Evolutionary conservation across 2,329 filamentous ascomycete species (phyloP).

Genomic region (Colletotrichum liaoningense): DNA sequence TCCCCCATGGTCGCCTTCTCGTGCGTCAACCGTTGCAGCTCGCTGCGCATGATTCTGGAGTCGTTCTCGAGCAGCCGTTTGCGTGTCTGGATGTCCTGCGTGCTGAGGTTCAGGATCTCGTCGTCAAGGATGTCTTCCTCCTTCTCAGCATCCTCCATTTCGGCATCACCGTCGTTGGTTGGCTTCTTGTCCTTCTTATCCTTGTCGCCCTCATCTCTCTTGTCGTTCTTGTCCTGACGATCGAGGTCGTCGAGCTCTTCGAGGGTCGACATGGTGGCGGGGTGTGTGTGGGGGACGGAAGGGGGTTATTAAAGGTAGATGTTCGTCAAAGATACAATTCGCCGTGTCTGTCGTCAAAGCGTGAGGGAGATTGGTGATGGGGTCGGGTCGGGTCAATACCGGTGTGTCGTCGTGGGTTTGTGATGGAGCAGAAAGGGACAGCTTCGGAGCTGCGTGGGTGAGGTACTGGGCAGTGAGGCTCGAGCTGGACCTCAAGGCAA

Average conservation of each 20-base stretch:
- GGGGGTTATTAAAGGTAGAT: slow-evolving; percentile 8
- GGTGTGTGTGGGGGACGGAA: slow-evolving; percentile 1
- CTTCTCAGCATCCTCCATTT: slow-evolving; percentile 87
- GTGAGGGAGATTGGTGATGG: slow-evolving; percentile 5
- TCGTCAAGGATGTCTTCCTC: slow-evolving; percentile 88
- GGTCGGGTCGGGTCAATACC: neutral
- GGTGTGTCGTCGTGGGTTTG: slow-evolving; percentile 22
- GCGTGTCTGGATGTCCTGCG: slow-evolving; percentile 92
- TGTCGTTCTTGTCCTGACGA: slow-evolving; percentile 81
- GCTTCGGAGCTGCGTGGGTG: slow-evolving; percentile 36
- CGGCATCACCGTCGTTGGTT: slow-evolving; percentile 75
- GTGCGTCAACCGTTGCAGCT: slow-evolving; percentile 91
- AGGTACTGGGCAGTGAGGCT: slow-evolving; percentile 23
- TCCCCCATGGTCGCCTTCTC: slow-evolving; percentile 97
- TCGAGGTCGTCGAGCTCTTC: slow-evolving; percentile 93
- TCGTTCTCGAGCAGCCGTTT: slow-evolving; percentile 96
- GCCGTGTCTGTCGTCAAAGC: slow-evolving; percentile 10
- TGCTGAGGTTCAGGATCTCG: slow-evolving; percentile 92
- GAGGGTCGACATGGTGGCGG: slow-evolving; percentile 81
- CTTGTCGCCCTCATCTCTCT: slow-evolving; percentile 51
- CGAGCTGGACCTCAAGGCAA: slow-evolving; percentile 38
- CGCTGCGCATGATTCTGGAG: slow-evolving; percentile 98
- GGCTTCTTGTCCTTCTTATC: slow-evolving; percentile 53
- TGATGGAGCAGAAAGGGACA: slow-evolving; percentile 35
- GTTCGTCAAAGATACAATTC: neutral